Evolutionary conservation across 1,284 basidiomycete genomes (phyloP), one percentile per base, ranked within the genome.

Genomic region (Schizopora paradoxa): DNA sequence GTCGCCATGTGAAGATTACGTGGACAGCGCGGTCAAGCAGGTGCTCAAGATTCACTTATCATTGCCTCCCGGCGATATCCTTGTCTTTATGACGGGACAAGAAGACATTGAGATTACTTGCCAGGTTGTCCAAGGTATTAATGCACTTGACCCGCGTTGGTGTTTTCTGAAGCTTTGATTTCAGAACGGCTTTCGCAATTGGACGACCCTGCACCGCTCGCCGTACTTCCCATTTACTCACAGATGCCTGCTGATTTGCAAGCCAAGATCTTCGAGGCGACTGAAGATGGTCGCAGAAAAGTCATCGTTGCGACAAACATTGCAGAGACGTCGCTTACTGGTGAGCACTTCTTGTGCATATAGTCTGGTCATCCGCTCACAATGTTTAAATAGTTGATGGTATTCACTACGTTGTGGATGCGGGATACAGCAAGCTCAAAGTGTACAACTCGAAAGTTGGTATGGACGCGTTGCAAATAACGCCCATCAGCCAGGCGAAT

Each of bases 21-120:
- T 99, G 48, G 96, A 99, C 59, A 85, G 88, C 51, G 89, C 96
- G 0, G 94, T 99, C 53, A 99, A 98, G 69, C 94, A 99, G 66
- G 88, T 97, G 5, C 74, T 99, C 6, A 90, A 95, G 58, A 98
- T 99, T 42, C 96, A 99, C 61, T 72, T 99, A 19, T 92, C 93
- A 0, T 77, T 88, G 14, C 91, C 93, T n/a, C 81, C 82, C 0
- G 96, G 96, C 4, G 96, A 99, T 67, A 91, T 99, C 47, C 74
- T 99, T 28, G 91, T 99, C 11, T 99, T 99, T 66, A 99, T 99
- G 95, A 99, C 96, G 21, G 96, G 96, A 45, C 96, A 99, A 66
- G 96, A 99, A 66, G 96, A 99, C 62, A 99, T 99, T 52, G 92
- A 98, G 64, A 75, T 91, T 32, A 96, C 92, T 1, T 96, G 92